Evolutionary conservation across 2,329 filamentous ascomycete species (phyloP), one percentile per base, ranked within the genome.

Genomic region (Elsinoe fawcettii): DNA sequence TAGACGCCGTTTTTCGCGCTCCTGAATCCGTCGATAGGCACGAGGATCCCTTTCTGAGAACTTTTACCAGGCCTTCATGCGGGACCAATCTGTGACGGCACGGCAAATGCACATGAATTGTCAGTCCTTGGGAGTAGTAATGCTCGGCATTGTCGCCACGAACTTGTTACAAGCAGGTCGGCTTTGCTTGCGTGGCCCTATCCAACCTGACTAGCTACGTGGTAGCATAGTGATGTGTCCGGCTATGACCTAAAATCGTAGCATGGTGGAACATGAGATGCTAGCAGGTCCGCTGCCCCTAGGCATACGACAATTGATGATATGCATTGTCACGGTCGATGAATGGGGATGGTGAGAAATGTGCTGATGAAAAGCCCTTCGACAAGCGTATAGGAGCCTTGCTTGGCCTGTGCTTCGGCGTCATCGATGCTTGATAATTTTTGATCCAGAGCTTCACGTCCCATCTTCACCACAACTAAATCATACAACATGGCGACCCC

Each of bases 341-440:
- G 27, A 30, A n/a, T n/a, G n/a, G n/a, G n/a, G n/a, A n/a, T n/a
- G 27, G 27, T 30, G 5, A 9, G 5, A 30, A 30, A 5, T 30
- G 9, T 30, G 5, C 27, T 9, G 27, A 30, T n/a, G 27, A 30
- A 30, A 5, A 30, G 27, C 9, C 27, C 27, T 9, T 30, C 27
- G 27, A 30, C 20, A 27, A 22, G 30, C n/a, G 14, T 2, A 2
- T 16, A 16, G 30, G 25, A 56, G 27, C 37, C 46, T 25, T 16
- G 37, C 34, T 36, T 56, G 54, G 54, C 41, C 54, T 34, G 54
- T 56, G 54, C 54, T 27, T n/a, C 18, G 54, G 23, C 54, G 43
- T 56, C 41, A 55, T 43, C 30, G 43, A 37, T 20, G 54, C 54
- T 56, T 25, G 27, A 56, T 49, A 56, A 32, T 56, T 56, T 56